These are phyloP conservation scores for Kodamaea kaohsiungensis DNA, from an alignment of 805 yeast species.

Conservation along the genomic window DNA sequence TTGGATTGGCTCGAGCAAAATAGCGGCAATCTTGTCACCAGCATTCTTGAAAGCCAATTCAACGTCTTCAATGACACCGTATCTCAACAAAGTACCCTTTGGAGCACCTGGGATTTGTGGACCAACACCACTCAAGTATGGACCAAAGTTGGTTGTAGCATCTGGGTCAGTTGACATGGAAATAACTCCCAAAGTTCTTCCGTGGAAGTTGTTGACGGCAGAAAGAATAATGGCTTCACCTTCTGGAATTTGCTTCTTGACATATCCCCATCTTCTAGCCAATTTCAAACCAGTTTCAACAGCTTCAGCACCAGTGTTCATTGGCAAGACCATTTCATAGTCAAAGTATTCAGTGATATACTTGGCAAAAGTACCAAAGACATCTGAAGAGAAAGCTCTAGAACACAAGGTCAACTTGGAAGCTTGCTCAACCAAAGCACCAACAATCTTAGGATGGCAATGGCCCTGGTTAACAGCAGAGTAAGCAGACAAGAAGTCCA, in stretches of 20 bases:
- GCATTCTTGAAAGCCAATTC: constrained; percentile 78
- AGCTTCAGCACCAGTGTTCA: constrained; percentile 99
- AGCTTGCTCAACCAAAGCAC: constrained; percentile 86
- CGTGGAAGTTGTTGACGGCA: constrained; percentile 92
- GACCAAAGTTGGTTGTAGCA: constrained; percentile 86
- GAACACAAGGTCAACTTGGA: constrained; percentile 80
- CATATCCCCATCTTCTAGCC: constrained; percentile 97
- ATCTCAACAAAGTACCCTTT: constrained; percentile 62
- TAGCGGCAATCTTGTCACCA: constrained; percentile 89
- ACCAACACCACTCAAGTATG: constrained; percentile 80
- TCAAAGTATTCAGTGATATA: constrained; percentile 84
- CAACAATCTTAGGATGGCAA: constrained; percentile 90
- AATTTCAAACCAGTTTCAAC: constrained; percentile 93
- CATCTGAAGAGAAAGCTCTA: constrained; percentile 89
- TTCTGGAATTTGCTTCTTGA: constrained; percentile 77
- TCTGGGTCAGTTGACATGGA: constrained; percentile 97
- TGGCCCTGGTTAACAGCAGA: constrained; percentile 98
- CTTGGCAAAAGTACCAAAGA: constrained; percentile 84
- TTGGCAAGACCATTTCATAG: constrained; percentile 92
- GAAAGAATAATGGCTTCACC: constrained; percentile 86
- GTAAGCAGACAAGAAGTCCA: constrained; percentile 91
- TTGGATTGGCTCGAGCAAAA: constrained; percentile 92
- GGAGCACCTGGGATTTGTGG: constrained; percentile 79
- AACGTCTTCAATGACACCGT: constrained; percentile 84
- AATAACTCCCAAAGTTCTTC: constrained; percentile 91